Conservation (phyloP, 1,284 basidiomycete genomes). For the Papiliotrema terrestris region DNA sequence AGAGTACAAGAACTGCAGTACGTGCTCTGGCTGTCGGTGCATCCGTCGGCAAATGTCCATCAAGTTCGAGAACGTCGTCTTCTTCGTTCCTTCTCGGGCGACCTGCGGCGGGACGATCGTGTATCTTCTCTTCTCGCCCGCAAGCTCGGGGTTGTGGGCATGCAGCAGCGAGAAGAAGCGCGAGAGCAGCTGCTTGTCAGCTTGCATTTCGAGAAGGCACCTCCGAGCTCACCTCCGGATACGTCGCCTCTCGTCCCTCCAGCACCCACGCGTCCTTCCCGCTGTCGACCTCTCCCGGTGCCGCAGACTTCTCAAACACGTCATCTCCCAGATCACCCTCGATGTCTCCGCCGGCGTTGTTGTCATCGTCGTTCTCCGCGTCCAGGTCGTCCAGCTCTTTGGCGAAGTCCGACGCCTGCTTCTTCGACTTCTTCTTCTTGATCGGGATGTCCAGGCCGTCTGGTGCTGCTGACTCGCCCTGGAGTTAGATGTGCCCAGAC, state of each 20-base stretch:
- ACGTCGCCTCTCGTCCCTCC: slow-evolving; percentile 90
- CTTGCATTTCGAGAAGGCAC: background rate
- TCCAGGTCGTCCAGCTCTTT: slow-evolving; percentile 61
- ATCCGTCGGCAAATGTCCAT: slow-evolving; percentile 97
- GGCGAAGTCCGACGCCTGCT: slow-evolving; percentile 59
- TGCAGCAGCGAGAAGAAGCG: slow-evolving; percentile 91
- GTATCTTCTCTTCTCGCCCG: slow-evolving; percentile 85
- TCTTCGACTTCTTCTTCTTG: slow-evolving; percentile 55
- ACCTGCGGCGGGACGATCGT: slow-evolving; percentile 97
- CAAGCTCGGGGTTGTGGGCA: slow-evolving; percentile 89
- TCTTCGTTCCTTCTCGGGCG: slow-evolving; percentile 90
- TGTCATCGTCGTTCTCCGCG: slow-evolving; percentile 57
- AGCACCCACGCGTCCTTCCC: slow-evolving; percentile 70
- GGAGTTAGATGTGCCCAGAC: too few species aligned
- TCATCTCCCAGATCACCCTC: slow-evolving; percentile 81
- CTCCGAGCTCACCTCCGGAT: slow-evolving; percentile 67
- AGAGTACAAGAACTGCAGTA: slow-evolving; percentile 95
- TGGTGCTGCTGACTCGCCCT: slow-evolving; percentile 22
- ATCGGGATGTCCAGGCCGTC: slow-evolving; percentile 52
- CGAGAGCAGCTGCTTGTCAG: slow-evolving; percentile 66
- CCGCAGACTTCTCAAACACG: slow-evolving; percentile 58
- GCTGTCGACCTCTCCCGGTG: slow-evolving; percentile 55
- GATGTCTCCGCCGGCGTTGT: slow-evolving; percentile 60
- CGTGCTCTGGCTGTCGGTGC: slow-evolving; percentile 98
- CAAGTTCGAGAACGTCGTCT: slow-evolving; percentile 92